Conservation (phyloP, 2,329 filamentous ascomycete genomes). For the Stagonosporopsis tanaceti region DNA sequence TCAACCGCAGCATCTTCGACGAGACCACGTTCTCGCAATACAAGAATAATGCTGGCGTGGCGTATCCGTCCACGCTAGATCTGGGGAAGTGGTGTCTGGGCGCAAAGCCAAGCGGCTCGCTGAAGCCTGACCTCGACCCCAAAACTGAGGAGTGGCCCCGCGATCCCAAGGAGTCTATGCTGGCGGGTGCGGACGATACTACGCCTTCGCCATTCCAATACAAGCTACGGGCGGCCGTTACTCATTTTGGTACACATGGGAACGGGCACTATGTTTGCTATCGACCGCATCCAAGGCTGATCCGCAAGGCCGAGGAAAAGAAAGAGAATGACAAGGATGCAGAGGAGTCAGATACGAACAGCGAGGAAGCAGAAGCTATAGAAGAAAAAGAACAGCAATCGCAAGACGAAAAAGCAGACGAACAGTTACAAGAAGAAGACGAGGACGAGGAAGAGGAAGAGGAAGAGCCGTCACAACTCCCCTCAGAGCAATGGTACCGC, state of each 20-base stretch:
- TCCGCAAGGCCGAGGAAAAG: constrained; percentile 8
- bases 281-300: constrained; percentile 67
- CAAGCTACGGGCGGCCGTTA: constrained; percentile 82
- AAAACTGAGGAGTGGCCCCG: constrained; percentile 71
- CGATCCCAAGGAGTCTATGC: constrained; percentile 76
- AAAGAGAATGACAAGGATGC: constrained; percentile 9
- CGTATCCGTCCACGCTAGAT: constrained; percentile 77
- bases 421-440: neutral
- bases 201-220: constrained; percentile 62
- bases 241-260: constrained; percentile 89
- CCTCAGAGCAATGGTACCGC: constrained; percentile 78
- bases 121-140: constrained; percentile 44
- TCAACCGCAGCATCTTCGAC: constrained; percentile 92
- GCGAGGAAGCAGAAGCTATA: constrained; percentile 35
- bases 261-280: constrained; percentile 97
- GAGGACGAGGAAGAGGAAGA: constrained; percentile 23
- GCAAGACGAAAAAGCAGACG: neutral
- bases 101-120: constrained; percentile 51
- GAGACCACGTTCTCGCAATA: constrained; percentile 78
- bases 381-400: neutral
- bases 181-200: constrained; percentile 56
- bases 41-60: constrained; percentile 83
- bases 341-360: constrained; percentile 21
- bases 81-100: constrained; percentile 87
- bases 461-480: constrained; percentile 15